Evolutionary conservation across 1,139 yeast species (phyloP), one percentile per base, ranked within the genome.

Genomic region (Taiozyma sp.): DNA sequence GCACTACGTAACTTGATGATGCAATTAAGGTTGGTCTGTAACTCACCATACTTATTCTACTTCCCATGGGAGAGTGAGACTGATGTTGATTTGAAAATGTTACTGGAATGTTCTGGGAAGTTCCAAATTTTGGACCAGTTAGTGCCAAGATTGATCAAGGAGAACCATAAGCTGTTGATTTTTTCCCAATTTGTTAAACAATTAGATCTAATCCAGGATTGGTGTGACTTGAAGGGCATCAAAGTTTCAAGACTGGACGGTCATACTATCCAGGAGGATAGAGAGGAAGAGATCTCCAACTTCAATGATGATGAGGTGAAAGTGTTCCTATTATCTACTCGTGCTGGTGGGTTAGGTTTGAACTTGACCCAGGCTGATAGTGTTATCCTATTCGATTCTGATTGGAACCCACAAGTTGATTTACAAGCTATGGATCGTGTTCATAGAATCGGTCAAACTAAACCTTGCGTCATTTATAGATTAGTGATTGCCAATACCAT

Each of bases 341-440:
- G 98, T 55, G 93, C 98, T 0, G 99, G 98, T 13, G 98, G 98
- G 0, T 76, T 93, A 30, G 99, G 99, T 2, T 81, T 93, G 46
- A 93, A 93, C 62, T 74, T 93, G 51, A 80, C 85, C 0, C 81
- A 87, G 1, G 97, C 98, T 0, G 97, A 93, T 61, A 86, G 96
- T 0, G 98, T 93, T 1, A 80, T 93, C 4, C 64, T 93, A 16
- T 91, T 89, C 65, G 99, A 93, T 64, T 87, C 89, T 54, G 98
- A 93, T 65, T 92, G 98, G 97, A 93, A 93, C 62, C 99, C 99
- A 0, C 98, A 93, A 65, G 92, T 90, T 59, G 98, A 93, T 67
- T 71, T 91, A 48, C 99, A 93, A 66, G 98, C 98, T 0, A 93
- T 93, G 80, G 98, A 92, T 64, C 76, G 99, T 53, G 96, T 89